A percentile compares a stretch with the other conserved stretches of the same genome.
phyloP scores from a whole-genome alignment of 192 early-diverging fungal genomes.

The Funneliformis geosporum region DNA sequence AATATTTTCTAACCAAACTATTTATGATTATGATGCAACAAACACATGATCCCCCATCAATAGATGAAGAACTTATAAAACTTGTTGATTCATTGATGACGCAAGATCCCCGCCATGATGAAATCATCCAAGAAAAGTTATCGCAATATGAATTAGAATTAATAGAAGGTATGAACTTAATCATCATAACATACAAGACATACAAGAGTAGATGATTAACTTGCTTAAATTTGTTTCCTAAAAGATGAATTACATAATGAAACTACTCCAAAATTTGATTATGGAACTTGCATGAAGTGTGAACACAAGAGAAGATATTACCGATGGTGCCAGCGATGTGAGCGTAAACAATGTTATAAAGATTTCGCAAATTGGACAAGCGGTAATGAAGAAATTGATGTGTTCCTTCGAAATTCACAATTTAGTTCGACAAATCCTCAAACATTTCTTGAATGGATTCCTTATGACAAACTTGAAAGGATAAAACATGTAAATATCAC shows the following conservation, averaged over 20 bases:
- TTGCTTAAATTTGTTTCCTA: neutral
- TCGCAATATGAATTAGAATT: no score
- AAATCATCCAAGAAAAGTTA: no score
- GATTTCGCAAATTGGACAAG: neutral
- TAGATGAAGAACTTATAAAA: no score
- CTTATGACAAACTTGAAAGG: neutral
- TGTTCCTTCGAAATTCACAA: neutral
- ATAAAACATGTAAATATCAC: neutral
- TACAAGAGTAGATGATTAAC: no score
- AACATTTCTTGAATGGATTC: conserved; percentile 1
- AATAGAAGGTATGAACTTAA: no score
- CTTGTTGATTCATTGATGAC: no score
- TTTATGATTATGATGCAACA: no score
- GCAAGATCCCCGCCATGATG: no score
- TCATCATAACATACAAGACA: neutral
- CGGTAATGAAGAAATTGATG: neutral
- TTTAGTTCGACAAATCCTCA: neutral
- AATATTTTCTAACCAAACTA: no score
- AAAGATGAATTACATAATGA: neutral
- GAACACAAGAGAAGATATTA: neutral
- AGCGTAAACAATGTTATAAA: neutral
- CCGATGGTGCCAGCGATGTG: neutral
- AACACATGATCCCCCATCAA: no score
- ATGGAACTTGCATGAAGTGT: neutral
- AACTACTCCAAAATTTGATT: neutral